Base-by-base conservation (phyloP, 2,329 filamentous ascomycete genomes). In the Fusarium secorum region DNA sequence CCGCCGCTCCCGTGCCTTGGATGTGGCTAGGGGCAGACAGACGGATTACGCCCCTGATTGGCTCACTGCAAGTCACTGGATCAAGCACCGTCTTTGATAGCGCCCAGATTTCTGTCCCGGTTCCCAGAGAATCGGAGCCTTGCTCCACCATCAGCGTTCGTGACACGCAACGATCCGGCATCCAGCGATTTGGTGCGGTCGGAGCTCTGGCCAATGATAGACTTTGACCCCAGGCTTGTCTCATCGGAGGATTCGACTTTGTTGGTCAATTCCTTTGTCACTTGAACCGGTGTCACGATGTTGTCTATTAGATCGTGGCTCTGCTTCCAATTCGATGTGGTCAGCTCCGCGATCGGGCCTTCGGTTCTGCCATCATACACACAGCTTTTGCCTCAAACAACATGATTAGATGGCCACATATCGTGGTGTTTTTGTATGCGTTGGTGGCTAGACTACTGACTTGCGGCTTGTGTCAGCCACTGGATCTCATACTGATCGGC, bases 121-220 rank as follows among this genome's bases (percentile, higher is more conserved):
- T 75, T 78, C 73, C 78, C 78, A 79, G 77, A 78, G 70, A 76
- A 73, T 75, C 78, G 78, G 74, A 79, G 76, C 73, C 73, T 60
- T 49, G 62, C 74, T 76, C 76, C 78, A 77, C 77, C 68, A 39
- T 52, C 60, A 69, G 70, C 66, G 74, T 77, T 78, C 73, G 67
- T 76, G 70, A 72, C 66, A 69, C 70, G 56, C 67, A 70, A 72
- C 68, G 63, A 78, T 77, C 71, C 73, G 60, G 64, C 64, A 72
- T 63, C 71, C 66, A 66, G 62, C 60, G 61, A 67, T 58, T 67
- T 68, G 74, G 68, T 74, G 71, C 58, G 57, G 64, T 64, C 60
- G 55, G 63, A 57, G 65, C 49, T 66, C 60, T 51, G 26, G 22
- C 62, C 62, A 71, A 64, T 72, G 53, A 53, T 52, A 38, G 53